phyloP scores from a whole-genome alignment of 352 stramenopile genomes.

The Phytophthora hybrid region DNA sequence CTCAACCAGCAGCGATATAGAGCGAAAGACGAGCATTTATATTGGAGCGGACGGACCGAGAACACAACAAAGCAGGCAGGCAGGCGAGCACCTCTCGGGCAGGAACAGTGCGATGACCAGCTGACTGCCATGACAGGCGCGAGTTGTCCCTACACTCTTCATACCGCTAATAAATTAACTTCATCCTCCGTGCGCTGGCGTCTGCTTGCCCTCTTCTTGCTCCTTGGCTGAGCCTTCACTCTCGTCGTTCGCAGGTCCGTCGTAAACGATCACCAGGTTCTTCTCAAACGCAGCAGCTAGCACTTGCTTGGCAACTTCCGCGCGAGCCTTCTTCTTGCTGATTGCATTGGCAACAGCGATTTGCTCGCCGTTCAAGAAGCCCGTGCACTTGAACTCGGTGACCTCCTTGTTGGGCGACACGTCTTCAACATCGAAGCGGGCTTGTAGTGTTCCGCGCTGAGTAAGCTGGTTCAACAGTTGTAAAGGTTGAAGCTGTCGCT shows the following conservation, averaged over 20 bases:
- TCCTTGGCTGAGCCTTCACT: slow-evolving; percentile 36
- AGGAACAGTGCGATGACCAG: slow-evolving; percentile 1
- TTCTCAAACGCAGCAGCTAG: slow-evolving; percentile 82
- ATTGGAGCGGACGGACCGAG: slow-evolving; percentile 21
- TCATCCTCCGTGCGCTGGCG: slow-evolving; percentile 21
- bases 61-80: slow-evolving; percentile 6
- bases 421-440: slow-evolving; percentile 61
- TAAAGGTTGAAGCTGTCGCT: slow-evolving; percentile 54
- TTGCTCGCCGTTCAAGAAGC: slow-evolving; percentile 55
- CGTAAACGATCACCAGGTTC: slow-evolving; percentile 52
- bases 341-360: slow-evolving; percentile 49
- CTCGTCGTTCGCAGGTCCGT: slow-evolving; percentile 43
- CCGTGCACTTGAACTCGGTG: slow-evolving; percentile 63
- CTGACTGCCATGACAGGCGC: slow-evolving; percentile 2
- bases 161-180: slow-evolving; percentile 38
- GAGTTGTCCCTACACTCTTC: slow-evolving; percentile 13
- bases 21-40: slow-evolving; percentile 39
- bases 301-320: slow-evolving; percentile 63
- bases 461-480: slow-evolving; percentile 66
- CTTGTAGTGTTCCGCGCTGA: slow-evolving; percentile 49
- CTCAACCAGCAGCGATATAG: slow-evolving; percentile 33
- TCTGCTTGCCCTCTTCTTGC: slow-evolving; percentile 19
- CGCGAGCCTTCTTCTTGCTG: slow-evolving; percentile 88
- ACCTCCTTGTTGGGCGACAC: slow-evolving; percentile 47
- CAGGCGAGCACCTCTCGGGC: slow-evolving; percentile 6